These are phyloP conservation scores for Penicillium coffeae DNA, from an alignment of 495 filamentous ascomycete genomes.

Conservation along the genomic window DNA sequence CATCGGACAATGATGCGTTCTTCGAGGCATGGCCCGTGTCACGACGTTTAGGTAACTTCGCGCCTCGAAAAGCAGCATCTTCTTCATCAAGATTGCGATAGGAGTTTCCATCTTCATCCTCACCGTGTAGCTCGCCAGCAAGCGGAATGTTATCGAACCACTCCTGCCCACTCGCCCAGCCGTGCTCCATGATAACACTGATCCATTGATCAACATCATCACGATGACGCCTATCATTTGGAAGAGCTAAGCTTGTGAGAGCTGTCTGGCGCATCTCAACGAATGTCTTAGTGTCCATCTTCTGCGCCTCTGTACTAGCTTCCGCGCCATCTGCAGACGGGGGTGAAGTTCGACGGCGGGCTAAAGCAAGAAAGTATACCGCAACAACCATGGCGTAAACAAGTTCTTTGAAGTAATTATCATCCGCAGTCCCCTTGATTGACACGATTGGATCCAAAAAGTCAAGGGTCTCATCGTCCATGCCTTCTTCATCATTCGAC, in stretches of 20 bases:
- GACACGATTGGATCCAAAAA: constrained; percentile 37
- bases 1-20: background rate
- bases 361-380: constrained; percentile 60
- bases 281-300: constrained; percentile 47
- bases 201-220: constrained; percentile 60
- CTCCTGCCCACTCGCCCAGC: constrained; percentile 60
- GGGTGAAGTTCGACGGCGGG: constrained; percentile 35
- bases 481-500: constrained; percentile 28
- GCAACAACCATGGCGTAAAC: constrained; percentile 54
- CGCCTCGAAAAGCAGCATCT: constrained; percentile 21
- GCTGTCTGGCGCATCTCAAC: constrained; percentile 48
- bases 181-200: constrained; percentile 48
- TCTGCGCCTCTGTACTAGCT: constrained; percentile 23
- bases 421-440: constrained; percentile 24
- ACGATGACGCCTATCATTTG: constrained; percentile 34
- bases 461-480: constrained; percentile 36
- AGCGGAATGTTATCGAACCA: constrained; percentile 60
- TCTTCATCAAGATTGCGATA: constrained; percentile 31
- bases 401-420: constrained; percentile 41
- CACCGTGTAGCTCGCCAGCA: constrained; percentile 38
- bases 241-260: constrained; percentile 35
- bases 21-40: constrained; percentile 2
- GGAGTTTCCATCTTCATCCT: constrained; percentile 39
- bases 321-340: constrained; percentile 15
- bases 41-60: constrained; percentile 24